Conservation (phyloP, 2,329 filamentous ascomycete genomes). For the Colletotrichum melonis region DNA sequence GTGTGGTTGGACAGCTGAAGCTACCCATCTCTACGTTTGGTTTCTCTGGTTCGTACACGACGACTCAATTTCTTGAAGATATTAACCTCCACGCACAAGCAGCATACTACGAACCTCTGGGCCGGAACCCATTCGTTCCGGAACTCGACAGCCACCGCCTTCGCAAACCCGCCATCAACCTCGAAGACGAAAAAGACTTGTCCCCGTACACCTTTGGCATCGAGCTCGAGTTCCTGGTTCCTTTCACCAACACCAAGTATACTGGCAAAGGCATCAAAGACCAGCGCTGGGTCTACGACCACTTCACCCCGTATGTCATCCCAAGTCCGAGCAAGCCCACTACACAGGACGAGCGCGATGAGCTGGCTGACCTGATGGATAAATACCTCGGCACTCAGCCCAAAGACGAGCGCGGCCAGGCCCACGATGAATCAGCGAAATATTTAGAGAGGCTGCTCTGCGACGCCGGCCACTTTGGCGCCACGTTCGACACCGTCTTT, state of each 20-base stretch:
- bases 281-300: constrained; percentile 13
- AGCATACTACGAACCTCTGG: background rate
- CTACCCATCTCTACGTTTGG: too few relatives aligned
- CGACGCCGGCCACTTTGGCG: background rate
- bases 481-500: background rate
- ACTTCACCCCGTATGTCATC: background rate
- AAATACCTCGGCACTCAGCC: background rate
- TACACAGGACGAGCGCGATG: background rate
- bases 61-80: constrained; percentile 1
- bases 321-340: background rate
- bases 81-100: background rate
- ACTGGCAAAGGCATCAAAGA: background rate
- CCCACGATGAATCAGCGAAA: background rate
- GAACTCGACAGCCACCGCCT: background rate
- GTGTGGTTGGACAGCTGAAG: background rate
- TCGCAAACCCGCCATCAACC: constrained; percentile 1
- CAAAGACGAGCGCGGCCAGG: background rate
- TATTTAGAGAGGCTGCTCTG: background rate
- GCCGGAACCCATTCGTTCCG: background rate
- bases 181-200: background rate
- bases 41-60: background rate
- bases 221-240: constrained; percentile 27
- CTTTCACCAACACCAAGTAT: background rate
- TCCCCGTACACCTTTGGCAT: constrained; percentile 28
- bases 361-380: background rate